Evolutionary conservation across 768 basidiomycete species (phyloP).

Genomic region (Termitomyces sp.): DNA sequence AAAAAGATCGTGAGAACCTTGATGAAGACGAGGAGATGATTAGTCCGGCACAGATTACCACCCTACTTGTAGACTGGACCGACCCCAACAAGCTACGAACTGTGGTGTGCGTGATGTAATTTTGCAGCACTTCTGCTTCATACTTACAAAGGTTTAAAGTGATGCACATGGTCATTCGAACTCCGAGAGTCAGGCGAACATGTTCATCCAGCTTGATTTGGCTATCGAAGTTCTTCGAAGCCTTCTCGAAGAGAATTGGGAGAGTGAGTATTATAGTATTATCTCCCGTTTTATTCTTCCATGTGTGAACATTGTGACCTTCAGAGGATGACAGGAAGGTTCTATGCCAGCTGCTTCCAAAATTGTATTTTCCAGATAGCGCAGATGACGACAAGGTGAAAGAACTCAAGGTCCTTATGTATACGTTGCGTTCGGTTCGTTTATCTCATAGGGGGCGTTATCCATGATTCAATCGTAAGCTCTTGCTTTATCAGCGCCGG

Average conservation of each 20-base stretch:
- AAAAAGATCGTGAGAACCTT: conserved; percentile 40
- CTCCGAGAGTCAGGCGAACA: conserved; percentile 22
- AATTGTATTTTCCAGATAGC: conserved; percentile 63
- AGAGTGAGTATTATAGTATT: conserved; percentile 37
- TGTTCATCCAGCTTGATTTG: conserved; percentile 42
- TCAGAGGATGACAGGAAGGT: conserved; percentile 65
- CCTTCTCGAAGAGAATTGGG: conserved; percentile 38
- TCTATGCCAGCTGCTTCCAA: conserved; percentile 57
- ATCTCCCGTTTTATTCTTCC: not conserved
- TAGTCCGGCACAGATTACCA: conserved; percentile 47
- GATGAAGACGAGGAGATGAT: conserved; percentile 59
- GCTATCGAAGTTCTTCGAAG: conserved; percentile 41
- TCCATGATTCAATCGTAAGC: not conserved
- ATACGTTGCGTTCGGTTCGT: conserved; percentile 52
- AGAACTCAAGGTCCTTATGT: conserved; percentile 54
- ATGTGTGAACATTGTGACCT: conserved; percentile 11
- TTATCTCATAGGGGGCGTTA: not conserved
- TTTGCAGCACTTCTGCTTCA: not conserved
- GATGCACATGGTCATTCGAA: conserved; percentile 16
- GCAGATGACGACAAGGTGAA: conserved; percentile 68
- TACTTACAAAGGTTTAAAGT: conserved; percentile 8
- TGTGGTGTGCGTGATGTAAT: conserved; percentile 15
- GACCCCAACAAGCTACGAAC: conserved; percentile 56
- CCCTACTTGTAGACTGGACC: conserved; percentile 73
- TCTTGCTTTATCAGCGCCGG: conserved; percentile 23